Base-by-base conservation (phyloP, 371 early-diverging fungal species). In the Mucor lusitanicus region DNA sequence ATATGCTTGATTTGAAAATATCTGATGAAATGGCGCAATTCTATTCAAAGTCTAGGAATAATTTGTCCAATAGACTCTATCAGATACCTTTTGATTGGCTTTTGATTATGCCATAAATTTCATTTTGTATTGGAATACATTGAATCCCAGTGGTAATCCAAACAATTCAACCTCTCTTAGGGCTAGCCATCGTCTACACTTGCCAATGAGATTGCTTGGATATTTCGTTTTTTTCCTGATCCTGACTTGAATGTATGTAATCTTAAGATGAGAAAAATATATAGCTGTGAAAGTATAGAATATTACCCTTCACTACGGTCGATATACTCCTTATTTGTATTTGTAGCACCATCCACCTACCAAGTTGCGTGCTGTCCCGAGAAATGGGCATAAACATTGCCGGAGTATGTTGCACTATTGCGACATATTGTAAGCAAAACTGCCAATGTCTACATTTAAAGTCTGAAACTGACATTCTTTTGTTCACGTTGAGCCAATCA, bases 21-120 rank as follows among this genome's bases (percentile, higher is more conserved):
- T 50, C 19, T 58, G 59, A 59, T 54, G 40, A 55, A 68, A 68
- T 64, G 59, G 67, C 68, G 64, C 68, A 72, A 72, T 70, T 33
- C 35, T 3, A 27, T 19, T 54, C 63, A 25, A 63, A 21, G 35
- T 17, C 19, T 33, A 50, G 37, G 37, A 37, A 37, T 37, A 37
- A 11, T 4, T 27, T 62, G 62, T 62, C 62, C 19, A 62, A 50
- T 46, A 21, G 30, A 8, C 28, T 13, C n/a, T 44, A 35, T 32
- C 33, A 32, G 6, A 21, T 13, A 6, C 2, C 2, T 32, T 67
- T 54, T 67, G 40, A 67, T 67, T 67, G 67, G 67, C 28, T 53
- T 11, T 61, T 44, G 56, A 67, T 67, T 59, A 8, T 67, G 67
- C 67, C 37, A 67, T 67, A 37, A 13, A 1, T 54, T 63, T 13